Conservation (phyloP, 257 asterid species). For the Cruciata laevipes region DNA sequence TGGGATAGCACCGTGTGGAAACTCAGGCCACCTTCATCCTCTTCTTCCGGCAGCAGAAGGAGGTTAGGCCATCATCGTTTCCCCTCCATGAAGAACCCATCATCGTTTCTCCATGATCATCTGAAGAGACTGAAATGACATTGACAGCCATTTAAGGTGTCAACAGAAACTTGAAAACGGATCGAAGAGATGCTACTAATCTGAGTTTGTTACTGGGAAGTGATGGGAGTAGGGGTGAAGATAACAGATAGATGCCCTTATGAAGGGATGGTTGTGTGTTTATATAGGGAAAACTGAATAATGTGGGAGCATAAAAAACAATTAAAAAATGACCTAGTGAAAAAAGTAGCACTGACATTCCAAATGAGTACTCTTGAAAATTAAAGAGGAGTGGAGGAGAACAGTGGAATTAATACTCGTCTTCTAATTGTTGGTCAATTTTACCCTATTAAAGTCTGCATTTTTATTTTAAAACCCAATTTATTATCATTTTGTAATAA, state of each 20-base stretch:
- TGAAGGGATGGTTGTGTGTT: slow-evolving; percentile 23
- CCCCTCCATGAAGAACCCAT: not conserved
- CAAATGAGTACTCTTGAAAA: not conserved
- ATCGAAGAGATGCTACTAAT: not conserved
- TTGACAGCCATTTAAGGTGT: slow-evolving; percentile 6
- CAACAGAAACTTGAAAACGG: not conserved
- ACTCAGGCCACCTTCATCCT: no score
- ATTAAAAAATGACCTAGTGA: not conserved
- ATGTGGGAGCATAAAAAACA: not conserved
- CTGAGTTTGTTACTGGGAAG: not conserved
- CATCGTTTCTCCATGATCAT: not conserved
- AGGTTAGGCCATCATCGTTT: rapidly evolving
- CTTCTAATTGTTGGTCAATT: no score
- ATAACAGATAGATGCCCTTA: not conserved
- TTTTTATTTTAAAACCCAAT: not conserved
- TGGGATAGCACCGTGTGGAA: slow-evolving; percentile 13
- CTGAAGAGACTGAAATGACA: slow-evolving; percentile 17
- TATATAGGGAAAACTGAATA: slow-evolving; percentile 17
- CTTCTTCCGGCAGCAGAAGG: not conserved
- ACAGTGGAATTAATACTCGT: not conserved
- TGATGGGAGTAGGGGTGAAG: slow-evolving; percentile 11
- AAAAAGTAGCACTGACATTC: slow-evolving; percentile 11
- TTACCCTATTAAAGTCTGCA: not conserved
- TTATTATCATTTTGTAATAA: no score
- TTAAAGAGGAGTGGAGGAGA: not conserved